Evolutionary conservation across 768 basidiomycete species (phyloP), one percentile per base, ranked within the genome.

Genomic region (Mrakia blollopis): DNA sequence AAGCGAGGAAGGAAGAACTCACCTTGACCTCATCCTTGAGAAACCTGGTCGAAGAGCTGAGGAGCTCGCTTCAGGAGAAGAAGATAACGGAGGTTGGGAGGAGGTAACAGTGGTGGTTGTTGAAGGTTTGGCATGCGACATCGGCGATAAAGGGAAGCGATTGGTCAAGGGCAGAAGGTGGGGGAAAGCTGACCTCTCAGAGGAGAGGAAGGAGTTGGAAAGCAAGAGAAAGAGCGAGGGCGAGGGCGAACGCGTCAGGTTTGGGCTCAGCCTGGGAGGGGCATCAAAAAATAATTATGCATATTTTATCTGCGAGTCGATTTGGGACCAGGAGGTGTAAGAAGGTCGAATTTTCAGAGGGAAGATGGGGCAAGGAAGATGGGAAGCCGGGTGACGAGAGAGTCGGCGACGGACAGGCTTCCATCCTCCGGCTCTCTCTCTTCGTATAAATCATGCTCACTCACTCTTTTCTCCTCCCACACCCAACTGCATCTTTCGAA

Each of bases 21-120:
- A 37, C 76, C 63, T 30, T 37, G n/a, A 30, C 25, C 65, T 32
- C 72, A 62, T 74, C 61, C 73, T 67, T 6, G 73, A 65, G 11
- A 23, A 18, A 21, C 3, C 54, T 6, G 72, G 63, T n/a, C 65
- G 32, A 28, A 39, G 47, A 25, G 76, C 28, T 14, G 32, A 28
- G 16, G 60, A 25, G 8, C 28, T 23, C 39, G 71, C 54, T 35
- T 10, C 30, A 37, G 11, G n/a, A 41, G 57, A 41, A 35, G 71
- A 21, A 28, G 50, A n/a, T n/a, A n/a, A n/a, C n/a, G n/a, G 14
- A 1, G 63, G 28, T 32, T 63, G 16, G 18, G 35, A 41, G 3
- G 30, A n/a, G n/a, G n/a, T n/a, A n/a, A n/a, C n/a, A n/a, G n/a
- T 62, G 2, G 72, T 73, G 23, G 72, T 60, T 2, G 72, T 61